Evolutionary conservation across 164 flowering plant species (phyloP), one percentile per base, ranked within the genome.

Genomic region (Liquidambar formosana): DNA sequence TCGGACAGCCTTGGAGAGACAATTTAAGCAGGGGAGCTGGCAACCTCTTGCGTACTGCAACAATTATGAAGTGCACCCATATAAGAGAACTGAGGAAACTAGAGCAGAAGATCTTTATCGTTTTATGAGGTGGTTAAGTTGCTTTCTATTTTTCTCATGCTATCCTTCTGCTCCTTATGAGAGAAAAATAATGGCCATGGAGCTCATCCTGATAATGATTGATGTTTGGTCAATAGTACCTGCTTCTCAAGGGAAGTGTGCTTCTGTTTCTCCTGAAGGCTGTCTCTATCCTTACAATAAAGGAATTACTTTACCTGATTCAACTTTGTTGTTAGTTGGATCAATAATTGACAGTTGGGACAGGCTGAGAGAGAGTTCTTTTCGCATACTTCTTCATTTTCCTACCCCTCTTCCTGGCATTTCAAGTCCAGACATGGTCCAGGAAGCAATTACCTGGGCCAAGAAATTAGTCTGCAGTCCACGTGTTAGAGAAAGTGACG

Each of bases 131-230:
- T 96, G 99, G 99, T 71, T 96, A 78, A 89, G 94, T 75, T 68
- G 80, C 79, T 96, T 90, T 82, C 85, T 96, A 25, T 89, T 88
- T 80, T 90, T 91, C 69, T 93, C 99, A 5, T 93, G 98, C 79
- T 96, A 96, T 82, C 99, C 99, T 66, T 96, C 99, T 76, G 98
- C 99, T 66, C 99, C 99, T 45, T 96, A 96, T 62, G 96, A 87
- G 76, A 85, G 99, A 76, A 96, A 96, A 81, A 89, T 85, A 71
- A 91, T 93, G 95, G 97, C 99, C 33, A 96, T 87, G 95, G 99
- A 93, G 51, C 96, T 96, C 73, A 80, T 93, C 28, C 63, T 84
- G 76, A 84, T 83, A 81, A 90, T 96, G 96, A 70, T 85, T 51
- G 86, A 81, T 79, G 83, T 83, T 72, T 96, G 99, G 99, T 76